Conservation (phyloP, 345 rosid genomes). For the Eucalyptus coolabah region DNA sequence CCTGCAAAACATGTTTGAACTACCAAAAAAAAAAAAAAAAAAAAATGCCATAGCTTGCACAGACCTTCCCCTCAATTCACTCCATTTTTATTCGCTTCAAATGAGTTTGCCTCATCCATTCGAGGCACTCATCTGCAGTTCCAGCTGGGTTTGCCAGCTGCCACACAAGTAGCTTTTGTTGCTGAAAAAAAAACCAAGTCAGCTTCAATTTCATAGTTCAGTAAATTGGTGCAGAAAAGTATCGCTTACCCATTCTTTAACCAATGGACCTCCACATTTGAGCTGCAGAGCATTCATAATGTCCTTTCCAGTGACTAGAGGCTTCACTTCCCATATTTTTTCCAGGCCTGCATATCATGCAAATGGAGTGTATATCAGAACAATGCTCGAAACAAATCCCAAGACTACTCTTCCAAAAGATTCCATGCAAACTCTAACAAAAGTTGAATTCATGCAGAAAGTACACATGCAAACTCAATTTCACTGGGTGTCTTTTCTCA, state of each 20-base stretch:
- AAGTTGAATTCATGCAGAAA: background rate
- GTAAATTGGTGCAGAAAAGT: background rate
- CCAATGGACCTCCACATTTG: conserved; percentile 60
- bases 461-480: background rate
- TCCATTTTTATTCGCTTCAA: conserved; percentile 44
- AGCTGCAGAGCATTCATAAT: conserved; percentile 76
- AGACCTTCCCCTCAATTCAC: background rate
- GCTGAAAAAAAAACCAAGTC: conserved; percentile 33
- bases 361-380: background rate
- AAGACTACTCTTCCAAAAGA: background rate
- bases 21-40: background rate
- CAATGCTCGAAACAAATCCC: background rate
- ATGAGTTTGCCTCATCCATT: conserved; percentile 73
- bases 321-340: conserved; percentile 69
- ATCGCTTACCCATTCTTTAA: conserved; percentile 73
- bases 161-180: conserved; percentile 70
- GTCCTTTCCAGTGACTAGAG: conserved; percentile 71
- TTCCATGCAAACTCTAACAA: background rate
- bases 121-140: conserved; percentile 65
- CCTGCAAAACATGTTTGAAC: background rate
- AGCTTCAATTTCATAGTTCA: background rate
- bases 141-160: conserved; percentile 70
- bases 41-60: background rate
- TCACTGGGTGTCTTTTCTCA: background rate
- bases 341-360: conserved; percentile 50